Conservation (phyloP, 2,329 filamentous ascomycete genomes). For the Helminthosporium solani region DNA sequence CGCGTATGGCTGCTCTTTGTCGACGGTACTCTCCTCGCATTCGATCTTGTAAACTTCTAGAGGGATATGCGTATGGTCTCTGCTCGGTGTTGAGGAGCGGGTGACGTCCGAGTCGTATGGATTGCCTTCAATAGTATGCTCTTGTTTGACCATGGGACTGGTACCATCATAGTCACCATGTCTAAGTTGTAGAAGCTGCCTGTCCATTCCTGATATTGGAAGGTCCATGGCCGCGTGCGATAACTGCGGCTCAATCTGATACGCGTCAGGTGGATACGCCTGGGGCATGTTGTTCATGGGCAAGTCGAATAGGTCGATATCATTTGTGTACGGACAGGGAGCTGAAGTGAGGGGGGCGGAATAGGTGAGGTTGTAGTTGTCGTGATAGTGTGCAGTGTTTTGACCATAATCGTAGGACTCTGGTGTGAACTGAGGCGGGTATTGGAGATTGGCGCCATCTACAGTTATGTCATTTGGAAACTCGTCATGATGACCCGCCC, state of each 20-base stretch:
- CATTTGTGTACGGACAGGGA: constrained; percentile 25
- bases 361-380: constrained; percentile 25
- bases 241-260: constrained; percentile 29
- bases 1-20: constrained; percentile 70
- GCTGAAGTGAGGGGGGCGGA: constrained; percentile 14
- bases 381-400: constrained; percentile 23
- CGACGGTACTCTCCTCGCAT: constrained; percentile 22
- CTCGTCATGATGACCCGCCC: constrained; percentile 19
- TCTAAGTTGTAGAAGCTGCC: constrained; percentile 21
- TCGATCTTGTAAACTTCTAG: constrained; percentile 11
- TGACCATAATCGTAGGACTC: constrained; percentile 19
- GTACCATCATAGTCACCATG: constrained; percentile 26
- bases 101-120: constrained; percentile 24
- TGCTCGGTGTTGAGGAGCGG: constrained; percentile 24
- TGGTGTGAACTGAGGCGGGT: constrained; percentile 11
- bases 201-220: constrained; percentile 18
- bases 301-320: constrained; percentile 14
- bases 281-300: constrained; percentile 15
- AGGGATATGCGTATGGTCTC: constrained; percentile 8
- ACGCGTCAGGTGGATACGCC: constrained; percentile 35
- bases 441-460: constrained; percentile 13
- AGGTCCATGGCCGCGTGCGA: constrained; percentile 22
- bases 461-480: constrained; percentile 13
- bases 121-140: constrained; percentile 18
- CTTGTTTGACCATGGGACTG: constrained; percentile 14